Evolutionary conservation across 331 rosid species (phyloP).

Genomic region (Quercus tomentella): DNA sequence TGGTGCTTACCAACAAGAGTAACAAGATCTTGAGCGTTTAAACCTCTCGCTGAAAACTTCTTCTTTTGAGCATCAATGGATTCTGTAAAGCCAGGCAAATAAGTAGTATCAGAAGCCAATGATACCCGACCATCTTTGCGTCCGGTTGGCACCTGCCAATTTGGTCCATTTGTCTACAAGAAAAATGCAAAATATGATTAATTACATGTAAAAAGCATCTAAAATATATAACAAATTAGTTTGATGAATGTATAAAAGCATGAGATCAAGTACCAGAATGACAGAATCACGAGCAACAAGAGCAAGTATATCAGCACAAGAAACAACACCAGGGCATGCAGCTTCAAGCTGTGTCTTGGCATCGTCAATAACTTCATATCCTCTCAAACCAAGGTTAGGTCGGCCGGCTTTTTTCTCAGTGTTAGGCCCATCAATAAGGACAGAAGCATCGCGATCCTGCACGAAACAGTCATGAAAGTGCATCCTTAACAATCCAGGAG

Average conservation of each 20-base stretch:
- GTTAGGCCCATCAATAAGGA: constrained; percentile 49
- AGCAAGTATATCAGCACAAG: constrained; percentile 62
- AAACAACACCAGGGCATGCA: constrained; percentile 56
- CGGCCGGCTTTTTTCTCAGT: constrained; percentile 29
- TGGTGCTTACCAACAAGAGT: constrained; percentile 21
- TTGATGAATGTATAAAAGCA: no score
- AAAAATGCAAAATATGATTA: no score
- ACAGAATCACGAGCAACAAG: constrained; percentile 63
- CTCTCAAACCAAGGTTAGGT: constrained; percentile 33
- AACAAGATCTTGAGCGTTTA: constrained; percentile 43
- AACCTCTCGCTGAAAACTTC: constrained; percentile 18
- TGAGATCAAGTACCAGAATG: constrained; percentile 7
- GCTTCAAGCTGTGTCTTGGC: constrained; percentile 53
- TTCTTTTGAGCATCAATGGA: constrained; percentile 20
- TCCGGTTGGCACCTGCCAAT: constrained; percentile 38
- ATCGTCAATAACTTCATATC: constrained; percentile 49
- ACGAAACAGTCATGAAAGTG: constrained; percentile 86
- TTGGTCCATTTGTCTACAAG: constrained; percentile 27
- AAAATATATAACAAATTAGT: no score
- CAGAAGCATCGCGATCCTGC: constrained; percentile 68
- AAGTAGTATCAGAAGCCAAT: constrained; percentile 20
- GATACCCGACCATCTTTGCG: constrained; percentile 37
- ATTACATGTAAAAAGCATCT: no score
- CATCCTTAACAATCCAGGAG: constrained; percentile 74
- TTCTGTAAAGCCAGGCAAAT: constrained; percentile 29